Conservation (phyloP, 2,329 filamentous ascomycete genomes). For the Graphiopsis chlorocephala region DNA sequence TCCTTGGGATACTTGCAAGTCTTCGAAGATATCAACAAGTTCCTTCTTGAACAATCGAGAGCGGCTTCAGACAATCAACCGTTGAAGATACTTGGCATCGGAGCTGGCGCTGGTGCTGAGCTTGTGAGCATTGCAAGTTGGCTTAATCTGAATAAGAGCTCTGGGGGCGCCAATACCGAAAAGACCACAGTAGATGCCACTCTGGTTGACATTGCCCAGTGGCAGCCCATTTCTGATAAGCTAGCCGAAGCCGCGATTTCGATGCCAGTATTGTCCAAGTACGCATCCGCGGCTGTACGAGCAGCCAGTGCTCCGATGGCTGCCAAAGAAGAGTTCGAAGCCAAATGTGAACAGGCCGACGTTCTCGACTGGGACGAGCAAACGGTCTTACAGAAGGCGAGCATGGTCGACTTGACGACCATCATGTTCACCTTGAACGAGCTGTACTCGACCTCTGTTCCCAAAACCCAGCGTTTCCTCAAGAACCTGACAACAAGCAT, state of each 20-base stretch:
- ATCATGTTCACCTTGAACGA: conserved; percentile 95
- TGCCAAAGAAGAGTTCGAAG: conserved; percentile 28
- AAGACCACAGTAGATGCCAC: conserved; percentile 2
- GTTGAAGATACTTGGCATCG: conserved; percentile 54
- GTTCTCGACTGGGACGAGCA: conserved; percentile 45
- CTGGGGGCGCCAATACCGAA: neutral
- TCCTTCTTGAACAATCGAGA: neutral
- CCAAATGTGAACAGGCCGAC: conserved; percentile 51
- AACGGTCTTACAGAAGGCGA: conserved; percentile 25
- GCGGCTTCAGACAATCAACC: conserved; percentile 9
- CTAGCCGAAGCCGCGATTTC: conserved; percentile 58
- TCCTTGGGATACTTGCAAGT: conserved; percentile 73
- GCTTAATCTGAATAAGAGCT: neutral
- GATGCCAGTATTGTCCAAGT: conserved; percentile 46
- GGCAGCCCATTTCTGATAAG: conserved; percentile 61
- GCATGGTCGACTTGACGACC: conserved; percentile 58
- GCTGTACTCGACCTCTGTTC: conserved; percentile 75
- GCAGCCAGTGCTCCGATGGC: conserved; percentile 42
- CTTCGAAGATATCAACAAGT: conserved; percentile 33
- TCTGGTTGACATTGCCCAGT: conserved; percentile 74
- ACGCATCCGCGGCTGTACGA: conserved; percentile 46
- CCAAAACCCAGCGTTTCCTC: conserved; percentile 74
- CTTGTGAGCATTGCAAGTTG: conserved; percentile 59
- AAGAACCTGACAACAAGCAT: conserved; percentile 63
- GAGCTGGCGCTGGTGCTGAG: conserved; percentile 65